These are phyloP conservation scores for Urostyla sp. DNA, from an alignment of 73 alveolate genomes.

Conservation along the genomic window DNA sequence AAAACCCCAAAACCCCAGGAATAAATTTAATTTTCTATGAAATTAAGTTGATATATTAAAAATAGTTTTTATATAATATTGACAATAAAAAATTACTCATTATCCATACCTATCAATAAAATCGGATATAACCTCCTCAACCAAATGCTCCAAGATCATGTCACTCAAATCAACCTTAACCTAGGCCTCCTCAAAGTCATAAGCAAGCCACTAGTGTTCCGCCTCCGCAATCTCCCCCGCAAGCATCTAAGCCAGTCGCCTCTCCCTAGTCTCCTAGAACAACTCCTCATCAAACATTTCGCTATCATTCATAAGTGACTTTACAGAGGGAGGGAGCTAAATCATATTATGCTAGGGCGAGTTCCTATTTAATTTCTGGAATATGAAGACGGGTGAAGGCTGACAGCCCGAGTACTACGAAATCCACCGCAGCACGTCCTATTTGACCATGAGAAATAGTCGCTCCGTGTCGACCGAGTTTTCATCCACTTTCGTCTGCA, in stretches of 20 bases:
- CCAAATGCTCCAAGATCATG: conserved; percentile 69
- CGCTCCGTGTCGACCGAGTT: conserved; percentile 57
- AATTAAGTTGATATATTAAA: too few species aligned
- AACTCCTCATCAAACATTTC: conserved; percentile 70
- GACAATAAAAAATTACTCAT: too few species aligned
- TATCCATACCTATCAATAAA: conserved; percentile 15
- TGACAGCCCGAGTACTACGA: conserved; percentile 25
- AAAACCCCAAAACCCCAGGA: too few species aligned
- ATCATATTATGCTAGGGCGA: too few species aligned
- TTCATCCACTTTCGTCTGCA: conserved; percentile 39
- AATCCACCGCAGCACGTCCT: conserved; percentile 52
- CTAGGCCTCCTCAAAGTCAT: conserved; percentile 77
- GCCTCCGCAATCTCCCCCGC: conserved; percentile 69
- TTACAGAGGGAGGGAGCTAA: too few species aligned
- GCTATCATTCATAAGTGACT: neutral
- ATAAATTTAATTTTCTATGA: too few species aligned
- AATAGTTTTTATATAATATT: too few species aligned
- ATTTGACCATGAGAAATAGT: conserved; percentile 47
- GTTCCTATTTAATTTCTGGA: neutral
- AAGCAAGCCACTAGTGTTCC: conserved; percentile 73
- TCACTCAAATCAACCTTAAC: conserved; percentile 75
- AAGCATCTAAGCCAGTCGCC: conserved; percentile 63
- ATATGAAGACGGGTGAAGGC: conserved; percentile 38
- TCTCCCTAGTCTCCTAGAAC: conserved; percentile 69
- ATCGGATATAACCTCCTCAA: conserved; percentile 42